Evolutionary conservation across 2,329 filamentous ascomycete genomes (phyloP).

Genomic region (Malbranchea zuffiana): DNA sequence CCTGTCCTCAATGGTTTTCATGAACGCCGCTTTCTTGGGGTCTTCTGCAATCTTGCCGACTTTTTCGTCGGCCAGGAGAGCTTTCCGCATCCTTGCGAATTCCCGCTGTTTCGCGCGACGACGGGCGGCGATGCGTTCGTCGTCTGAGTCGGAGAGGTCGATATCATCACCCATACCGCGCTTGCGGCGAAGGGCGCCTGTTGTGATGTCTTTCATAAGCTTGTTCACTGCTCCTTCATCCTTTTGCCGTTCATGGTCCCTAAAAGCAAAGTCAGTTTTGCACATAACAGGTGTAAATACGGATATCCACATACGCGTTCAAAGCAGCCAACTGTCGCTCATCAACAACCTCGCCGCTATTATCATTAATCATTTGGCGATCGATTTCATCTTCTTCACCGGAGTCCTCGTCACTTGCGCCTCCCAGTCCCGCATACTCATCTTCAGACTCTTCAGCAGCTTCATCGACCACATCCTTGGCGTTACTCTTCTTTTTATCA

Average conservation of each 20-base stretch:
- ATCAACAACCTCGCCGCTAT: conserved; percentile 63
- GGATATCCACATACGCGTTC: conserved; percentile 77
- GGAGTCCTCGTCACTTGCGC: conserved; percentile 75
- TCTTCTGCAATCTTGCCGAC: conserved; percentile 84
- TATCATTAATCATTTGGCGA: conserved; percentile 83
- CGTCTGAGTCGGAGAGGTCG: conserved; percentile 82
- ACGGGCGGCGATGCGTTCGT: conserved; percentile 61
- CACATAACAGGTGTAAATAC: too few species aligned
- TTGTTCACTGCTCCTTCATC: conserved; percentile 86
- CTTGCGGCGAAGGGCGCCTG: conserved; percentile 74
- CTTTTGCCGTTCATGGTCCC: conserved; percentile 63
- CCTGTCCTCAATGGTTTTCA: conserved; percentile 77
- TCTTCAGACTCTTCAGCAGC: conserved; percentile 97
- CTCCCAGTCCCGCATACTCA: conserved; percentile 89
- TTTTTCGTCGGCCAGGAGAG: conserved; percentile 76
- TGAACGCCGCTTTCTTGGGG: conserved; percentile 79
- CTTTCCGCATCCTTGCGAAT: conserved; percentile 83
- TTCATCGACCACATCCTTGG: conserved; percentile 78
- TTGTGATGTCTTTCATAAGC: conserved; percentile 85
- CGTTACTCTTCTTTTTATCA: conserved; percentile 77
- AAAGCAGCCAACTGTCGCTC: conserved; percentile 74
- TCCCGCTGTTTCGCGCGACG: conserved; percentile 74
- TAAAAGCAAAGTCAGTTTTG: conserved; percentile 29
- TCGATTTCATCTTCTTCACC: conserved; percentile 65
- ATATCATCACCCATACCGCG: conserved; percentile 62